Evolutionary conservation across 2,329 filamentous ascomycete species (phyloP).

Genomic region (Capronia americana): DNA sequence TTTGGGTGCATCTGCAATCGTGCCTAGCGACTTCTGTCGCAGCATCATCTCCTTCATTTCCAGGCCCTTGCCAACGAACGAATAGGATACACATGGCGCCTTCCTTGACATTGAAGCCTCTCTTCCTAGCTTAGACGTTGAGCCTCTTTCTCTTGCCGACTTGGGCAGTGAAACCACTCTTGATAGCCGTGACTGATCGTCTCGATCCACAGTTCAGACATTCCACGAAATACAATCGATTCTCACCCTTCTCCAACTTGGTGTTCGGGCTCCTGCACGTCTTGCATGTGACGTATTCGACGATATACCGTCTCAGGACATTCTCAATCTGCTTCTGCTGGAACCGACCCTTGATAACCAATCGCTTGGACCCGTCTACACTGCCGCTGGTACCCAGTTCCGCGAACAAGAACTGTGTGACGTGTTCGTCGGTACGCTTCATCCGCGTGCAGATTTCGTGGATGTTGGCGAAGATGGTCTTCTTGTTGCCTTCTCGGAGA

Average conservation of each 20-base stretch:
- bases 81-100: background rate
- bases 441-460: slow-evolving; percentile 98
- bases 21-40: background rate
- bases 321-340: slow-evolving; percentile 99
- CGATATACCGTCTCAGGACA: slow-evolving; percentile 92
- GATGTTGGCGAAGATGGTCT: slow-evolving; percentile 99
- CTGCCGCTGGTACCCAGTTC: slow-evolving; percentile 97
- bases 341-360: slow-evolving; percentile 99
- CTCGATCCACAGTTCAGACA: slow-evolving; percentile 87
- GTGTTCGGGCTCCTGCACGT: slow-evolving; percentile 95
- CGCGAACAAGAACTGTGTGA: slow-evolving; percentile 95
- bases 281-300: slow-evolving; percentile 91
- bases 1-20: background rate
- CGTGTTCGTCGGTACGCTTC: slow-evolving; percentile 98
- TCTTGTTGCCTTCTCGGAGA: slow-evolving; percentile 99
- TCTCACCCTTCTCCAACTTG: slow-evolving; percentile 97
- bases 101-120: background rate
- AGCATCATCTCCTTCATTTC: background rate
- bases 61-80: background rate
- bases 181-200: slow-evolving; percentile 94
- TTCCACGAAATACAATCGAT: slow-evolving; percentile 97
- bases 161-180: slow-evolving; percentile 99
- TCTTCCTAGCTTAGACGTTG: slow-evolving; percentile 66
- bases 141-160: slow-evolving; percentile 98
- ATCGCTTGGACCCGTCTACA: slow-evolving; percentile 86